These are phyloP conservation scores for Aechmea fasciata DNA, from an alignment of 176 grass and related monocot genomes.

Conservation along the genomic window DNA sequence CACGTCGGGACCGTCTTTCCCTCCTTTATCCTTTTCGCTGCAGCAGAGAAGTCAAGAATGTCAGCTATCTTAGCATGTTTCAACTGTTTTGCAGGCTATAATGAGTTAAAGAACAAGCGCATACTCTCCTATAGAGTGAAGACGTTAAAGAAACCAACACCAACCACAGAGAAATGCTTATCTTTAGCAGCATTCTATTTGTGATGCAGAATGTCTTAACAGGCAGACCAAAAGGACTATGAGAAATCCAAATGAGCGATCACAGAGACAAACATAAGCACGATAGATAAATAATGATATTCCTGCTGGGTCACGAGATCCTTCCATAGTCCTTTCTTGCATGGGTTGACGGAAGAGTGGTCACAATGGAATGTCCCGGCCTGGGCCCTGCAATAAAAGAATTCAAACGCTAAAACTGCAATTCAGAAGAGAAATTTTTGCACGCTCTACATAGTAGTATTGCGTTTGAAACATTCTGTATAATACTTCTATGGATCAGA, in stretches of 20 bases:
- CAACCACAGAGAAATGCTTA: conserved; percentile 29
- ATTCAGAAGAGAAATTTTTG: no score
- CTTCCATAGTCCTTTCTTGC: conserved; percentile 70
- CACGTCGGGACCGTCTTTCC: not conserved
- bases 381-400: conserved; percentile 43
- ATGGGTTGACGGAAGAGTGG: conserved; percentile 40
- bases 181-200: conserved; percentile 28
- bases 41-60: not conserved
- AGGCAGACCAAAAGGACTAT: conserved; percentile 25
- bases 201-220: conserved; percentile 7
- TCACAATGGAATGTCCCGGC: conserved; percentile 39
- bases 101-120: not conserved
- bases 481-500: not conserved
- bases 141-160: conserved; percentile 11
- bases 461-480: not conserved
- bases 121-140: conserved; percentile 6
- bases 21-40: not conserved
- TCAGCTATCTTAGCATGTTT: not conserved
- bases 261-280: conserved; percentile 46
- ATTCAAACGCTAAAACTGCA: no score
- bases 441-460: no score
- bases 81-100: conserved; percentile 16
- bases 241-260: conserved; percentile 39
- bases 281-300: conserved; percentile 51
- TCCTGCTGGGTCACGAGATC: conserved; percentile 43